Conservation (phyloP, 2,329 filamentous ascomycete genomes). For the Venturia carpophila region DNA sequence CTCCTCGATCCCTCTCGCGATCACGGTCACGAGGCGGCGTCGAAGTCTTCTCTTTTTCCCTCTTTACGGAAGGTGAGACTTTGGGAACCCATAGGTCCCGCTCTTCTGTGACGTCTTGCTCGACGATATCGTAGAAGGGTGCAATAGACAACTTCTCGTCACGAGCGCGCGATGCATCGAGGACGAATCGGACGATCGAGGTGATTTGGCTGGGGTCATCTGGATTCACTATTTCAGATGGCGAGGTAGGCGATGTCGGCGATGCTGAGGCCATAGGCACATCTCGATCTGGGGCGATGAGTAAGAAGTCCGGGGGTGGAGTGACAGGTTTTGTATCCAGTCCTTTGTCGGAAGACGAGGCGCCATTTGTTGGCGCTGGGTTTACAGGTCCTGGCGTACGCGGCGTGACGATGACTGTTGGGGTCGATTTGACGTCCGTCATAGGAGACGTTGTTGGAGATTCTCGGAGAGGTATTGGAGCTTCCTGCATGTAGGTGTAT, state of each 20-base stretch:
- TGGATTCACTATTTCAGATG: constrained; percentile 10
- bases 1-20: constrained; percentile 23
- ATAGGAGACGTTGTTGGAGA: constrained; percentile 33
- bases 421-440: constrained; percentile 29
- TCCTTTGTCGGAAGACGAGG: not conserved
- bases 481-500: constrained; percentile 56
- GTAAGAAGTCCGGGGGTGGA: constrained; percentile 14
- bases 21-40: constrained; percentile 20
- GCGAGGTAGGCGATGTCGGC: constrained; percentile 17
- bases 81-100: constrained; percentile 10
- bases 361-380: not conserved
- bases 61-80: not conserved
- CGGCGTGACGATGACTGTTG: constrained; percentile 19
- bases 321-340: constrained; percentile 13
- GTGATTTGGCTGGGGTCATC: constrained; percentile 14
- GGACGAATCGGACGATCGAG: constrained; percentile 74
- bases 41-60: not conserved
- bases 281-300: constrained; percentile 6
- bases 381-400: constrained; percentile 18
- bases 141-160: constrained; percentile 61
- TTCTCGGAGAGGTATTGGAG: constrained; percentile 46
- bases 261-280: not conserved
- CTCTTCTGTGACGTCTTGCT: constrained; percentile 9
- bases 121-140: constrained; percentile 62
- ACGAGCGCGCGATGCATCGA: constrained; percentile 68